phyloP scores from a whole-genome alignment of 495 filamentous ascomycete genomes.

The Aspergillus asperescens region DNA sequence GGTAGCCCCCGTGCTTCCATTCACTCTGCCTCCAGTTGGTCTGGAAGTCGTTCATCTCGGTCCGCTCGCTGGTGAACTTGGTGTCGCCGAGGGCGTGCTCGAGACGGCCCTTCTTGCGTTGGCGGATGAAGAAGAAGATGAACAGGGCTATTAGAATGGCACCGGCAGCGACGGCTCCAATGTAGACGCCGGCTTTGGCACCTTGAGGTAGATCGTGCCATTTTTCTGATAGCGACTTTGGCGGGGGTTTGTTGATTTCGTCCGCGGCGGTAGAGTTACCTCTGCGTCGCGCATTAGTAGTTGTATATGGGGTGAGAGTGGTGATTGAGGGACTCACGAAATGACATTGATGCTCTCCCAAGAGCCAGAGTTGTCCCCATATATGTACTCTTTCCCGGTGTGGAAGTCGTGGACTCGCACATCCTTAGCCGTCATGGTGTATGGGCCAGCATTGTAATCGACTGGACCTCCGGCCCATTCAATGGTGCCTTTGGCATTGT shows the following conservation, averaged over 20 bases:
- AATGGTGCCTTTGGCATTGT: constrained; percentile 55
- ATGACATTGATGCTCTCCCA: constrained; percentile 69
- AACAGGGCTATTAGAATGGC: constrained; percentile 45
- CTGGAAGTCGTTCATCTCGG: constrained; percentile 58
- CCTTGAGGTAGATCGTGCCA: constrained; percentile 51
- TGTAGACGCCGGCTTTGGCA: constrained; percentile 57
- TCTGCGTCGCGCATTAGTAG: constrained; percentile 28
- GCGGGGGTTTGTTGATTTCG: constrained; percentile 28
- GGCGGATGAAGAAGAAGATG: constrained; percentile 58
- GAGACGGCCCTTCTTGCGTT: constrained; percentile 58
- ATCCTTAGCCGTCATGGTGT: constrained; percentile 68
- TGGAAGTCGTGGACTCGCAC: constrained; percentile 63
- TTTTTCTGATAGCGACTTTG: constrained; percentile 48
- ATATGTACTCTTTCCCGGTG: constrained; percentile 62
- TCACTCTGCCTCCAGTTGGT: constrained; percentile 38
- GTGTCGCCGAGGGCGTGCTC: constrained; percentile 56
- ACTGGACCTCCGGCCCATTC: constrained; percentile 79
- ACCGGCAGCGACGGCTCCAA: constrained; percentile 44
- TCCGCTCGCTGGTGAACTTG: constrained; percentile 51
- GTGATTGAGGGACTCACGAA: constrained; percentile 41
- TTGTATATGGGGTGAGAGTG: not conserved
- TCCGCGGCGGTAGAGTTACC: constrained; percentile 57
- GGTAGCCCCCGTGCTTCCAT: constrained; percentile 37
- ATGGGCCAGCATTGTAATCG: constrained; percentile 69
- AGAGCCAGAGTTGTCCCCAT: constrained; percentile 57